These are phyloP conservation scores for Suhomyces ambrosiae DNA, from an alignment of 1,139 yeast genomes.

Conservation along the genomic window DNA sequence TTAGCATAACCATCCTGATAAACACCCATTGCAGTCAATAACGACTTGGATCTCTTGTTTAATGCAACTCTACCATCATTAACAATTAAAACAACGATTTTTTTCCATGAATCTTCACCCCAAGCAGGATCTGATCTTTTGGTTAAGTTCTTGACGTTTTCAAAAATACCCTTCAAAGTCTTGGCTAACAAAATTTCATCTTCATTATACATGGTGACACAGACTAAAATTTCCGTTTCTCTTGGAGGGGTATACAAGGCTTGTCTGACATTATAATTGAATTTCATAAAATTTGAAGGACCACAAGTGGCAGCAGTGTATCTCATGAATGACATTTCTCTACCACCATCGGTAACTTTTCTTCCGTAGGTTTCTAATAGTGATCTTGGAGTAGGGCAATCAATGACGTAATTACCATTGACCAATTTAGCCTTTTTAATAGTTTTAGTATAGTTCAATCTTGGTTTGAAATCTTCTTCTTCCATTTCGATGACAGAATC, in stretches of 20 bases:
- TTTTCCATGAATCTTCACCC: constrained; percentile 84
- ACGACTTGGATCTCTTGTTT: constrained; percentile 62
- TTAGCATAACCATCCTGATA: constrained; percentile 85
- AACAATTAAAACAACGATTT: constrained; percentile 72
- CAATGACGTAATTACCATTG: constrained; percentile 74
- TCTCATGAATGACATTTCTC: constrained; percentile 77
- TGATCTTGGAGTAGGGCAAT: constrained; percentile 72
- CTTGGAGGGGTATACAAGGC: constrained; percentile 66
- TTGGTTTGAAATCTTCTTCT: constrained; percentile 46
- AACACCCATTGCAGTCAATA: constrained; percentile 72
- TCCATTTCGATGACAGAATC: constrained; percentile 28
- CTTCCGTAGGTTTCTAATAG: constrained; percentile 57
- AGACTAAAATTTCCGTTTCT: constrained; percentile 71
- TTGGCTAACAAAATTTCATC: constrained; percentile 71
- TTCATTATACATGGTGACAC: constrained; percentile 81
- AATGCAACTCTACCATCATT: constrained; percentile 76
- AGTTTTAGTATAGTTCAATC: constrained; percentile 49
- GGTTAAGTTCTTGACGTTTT: constrained; percentile 65
- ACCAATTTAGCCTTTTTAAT: constrained; percentile 57
- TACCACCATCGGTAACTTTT: constrained; percentile 46
- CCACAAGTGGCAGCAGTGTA: constrained; percentile 84
- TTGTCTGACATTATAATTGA: constrained; percentile 67
- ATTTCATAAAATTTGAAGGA: constrained; percentile 61
- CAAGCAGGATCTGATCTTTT: constrained; percentile 63
- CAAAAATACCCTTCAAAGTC: constrained; percentile 76